Percentiles rank a stretch among this genome's conserved stretches.
Evolutionary conservation across 805 yeast species (phyloP).

Genomic region (Candida railenensis): DNA sequence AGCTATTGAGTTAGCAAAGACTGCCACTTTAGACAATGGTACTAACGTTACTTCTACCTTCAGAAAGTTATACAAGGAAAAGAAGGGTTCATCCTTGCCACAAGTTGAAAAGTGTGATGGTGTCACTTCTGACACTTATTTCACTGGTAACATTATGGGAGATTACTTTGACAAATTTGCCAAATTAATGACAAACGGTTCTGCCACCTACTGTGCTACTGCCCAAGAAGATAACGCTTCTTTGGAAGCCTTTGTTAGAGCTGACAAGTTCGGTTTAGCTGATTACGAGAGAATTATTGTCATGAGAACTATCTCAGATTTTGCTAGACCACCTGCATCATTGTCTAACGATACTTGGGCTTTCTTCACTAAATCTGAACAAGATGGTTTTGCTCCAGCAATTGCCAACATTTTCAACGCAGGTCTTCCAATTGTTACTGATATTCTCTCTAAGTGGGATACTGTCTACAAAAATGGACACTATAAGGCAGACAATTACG

Average conservation of each 20-base stretch:
- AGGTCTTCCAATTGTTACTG: slow-evolving; percentile 53
- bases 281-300: slow-evolving; percentile 58
- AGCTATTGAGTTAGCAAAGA: slow-evolving; percentile 51
- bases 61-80: slow-evolving; percentile 47
- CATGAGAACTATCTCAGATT: slow-evolving; percentile 62
- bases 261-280: slow-evolving; percentile 51
- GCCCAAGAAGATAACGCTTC: slow-evolving; percentile 71
- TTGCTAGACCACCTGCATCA: slow-evolving; percentile 51
- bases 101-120: slow-evolving; percentile 54
- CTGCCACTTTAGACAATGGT: slow-evolving; percentile 45
- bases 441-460: slow-evolving; percentile 51
- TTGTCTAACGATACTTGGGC: slow-evolving; percentile 43
- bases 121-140: slow-evolving; percentile 60
- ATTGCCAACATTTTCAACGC: slow-evolving; percentile 52
- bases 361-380: slow-evolving; percentile 48
- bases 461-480: slow-evolving; percentile 26
- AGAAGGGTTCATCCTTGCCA: slow-evolving; percentile 54
- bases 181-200: slow-evolving; percentile 52
- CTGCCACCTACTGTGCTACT: slow-evolving; percentile 57
- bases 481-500: slow-evolving; percentile 49
- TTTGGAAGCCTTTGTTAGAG: slow-evolving; percentile 56
- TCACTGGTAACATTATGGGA: slow-evolving; percentile 51
- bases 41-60: slow-evolving; percentile 41
- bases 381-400: slow-evolving; percentile 53
- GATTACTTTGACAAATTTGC: slow-evolving; percentile 51